Conservation (phyloP, 31 red algal genomes). For the Porphyra umbilicalis region DNA sequence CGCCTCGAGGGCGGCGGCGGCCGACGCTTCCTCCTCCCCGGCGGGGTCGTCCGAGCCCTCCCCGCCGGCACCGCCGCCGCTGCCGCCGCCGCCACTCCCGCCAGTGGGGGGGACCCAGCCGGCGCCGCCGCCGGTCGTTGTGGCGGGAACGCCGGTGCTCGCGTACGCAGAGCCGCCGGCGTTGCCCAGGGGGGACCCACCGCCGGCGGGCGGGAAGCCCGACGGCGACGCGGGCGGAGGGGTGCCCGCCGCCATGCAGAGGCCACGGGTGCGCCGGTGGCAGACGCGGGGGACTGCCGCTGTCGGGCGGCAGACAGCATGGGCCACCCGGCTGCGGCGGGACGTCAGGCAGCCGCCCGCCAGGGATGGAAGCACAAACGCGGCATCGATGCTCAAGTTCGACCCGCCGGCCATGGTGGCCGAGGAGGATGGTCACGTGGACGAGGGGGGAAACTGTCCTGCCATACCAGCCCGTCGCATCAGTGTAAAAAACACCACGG, state of each 20-base stretch:
- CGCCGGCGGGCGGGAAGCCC: background rate
- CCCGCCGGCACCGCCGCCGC: constrained; percentile 29
- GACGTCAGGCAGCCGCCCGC: no score
- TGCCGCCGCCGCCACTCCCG: constrained; percentile 16
- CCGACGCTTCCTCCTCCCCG: constrained; percentile 8
- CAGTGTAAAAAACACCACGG: no score
- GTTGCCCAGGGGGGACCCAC: background rate
- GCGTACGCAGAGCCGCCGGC: background rate
- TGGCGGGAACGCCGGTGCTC: background rate
- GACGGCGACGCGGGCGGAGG: background rate
- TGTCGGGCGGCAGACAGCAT: no score
- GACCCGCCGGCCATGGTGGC: no score
- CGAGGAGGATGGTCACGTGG: no score
- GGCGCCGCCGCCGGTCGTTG: background rate
- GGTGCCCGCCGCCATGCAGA: background rate
- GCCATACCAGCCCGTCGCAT: no score
- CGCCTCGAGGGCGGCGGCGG: constrained; percentile 18
- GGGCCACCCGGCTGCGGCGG: no score
- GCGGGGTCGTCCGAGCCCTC: constrained; percentile 19
- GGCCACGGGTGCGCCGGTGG: background rate
- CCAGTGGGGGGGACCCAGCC: constrained; percentile 1
- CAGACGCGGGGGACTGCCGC: no score
- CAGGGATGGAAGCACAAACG: no score
- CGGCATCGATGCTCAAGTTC: no score
- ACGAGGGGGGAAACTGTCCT: no score